These are phyloP conservation scores for Grosmannia serpens DNA, from an alignment of 2,329 filamentous ascomycete genomes.

Conservation along the genomic window DNA sequence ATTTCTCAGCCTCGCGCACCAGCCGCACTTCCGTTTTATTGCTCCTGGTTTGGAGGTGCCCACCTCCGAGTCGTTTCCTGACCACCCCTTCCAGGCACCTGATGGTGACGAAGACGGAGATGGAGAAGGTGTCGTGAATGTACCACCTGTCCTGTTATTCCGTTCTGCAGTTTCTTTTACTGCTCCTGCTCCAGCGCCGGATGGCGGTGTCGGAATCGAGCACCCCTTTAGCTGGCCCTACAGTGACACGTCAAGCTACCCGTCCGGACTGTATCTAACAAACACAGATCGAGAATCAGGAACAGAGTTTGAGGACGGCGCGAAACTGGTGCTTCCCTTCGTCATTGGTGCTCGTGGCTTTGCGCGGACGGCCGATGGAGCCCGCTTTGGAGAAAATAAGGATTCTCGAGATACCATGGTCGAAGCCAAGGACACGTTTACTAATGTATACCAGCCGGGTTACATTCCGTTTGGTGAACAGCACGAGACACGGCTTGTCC, in stretches of 20 bases:
- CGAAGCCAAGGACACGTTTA: background rate
- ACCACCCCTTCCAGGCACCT: background rate
- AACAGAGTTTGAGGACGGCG: background rate
- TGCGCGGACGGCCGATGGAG: background rate
- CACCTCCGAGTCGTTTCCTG: background rate
- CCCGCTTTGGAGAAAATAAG: background rate
- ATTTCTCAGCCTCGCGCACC: background rate
- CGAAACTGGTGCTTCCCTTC: background rate
- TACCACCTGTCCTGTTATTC: background rate
- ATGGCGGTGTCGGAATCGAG: background rate
- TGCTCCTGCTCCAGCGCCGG: background rate
- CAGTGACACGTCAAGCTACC: background rate
- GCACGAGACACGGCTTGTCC: background rate
- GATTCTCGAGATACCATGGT: background rate
- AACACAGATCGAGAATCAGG: background rate
- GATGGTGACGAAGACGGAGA: background rate
- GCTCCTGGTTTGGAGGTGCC: background rate
- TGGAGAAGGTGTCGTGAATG: background rate
- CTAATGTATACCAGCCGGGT: background rate
- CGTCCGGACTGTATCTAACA: background rate
- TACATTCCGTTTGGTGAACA: background rate
- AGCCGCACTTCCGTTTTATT: background rate
- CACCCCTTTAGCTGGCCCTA: background rate
- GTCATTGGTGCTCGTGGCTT: background rate
- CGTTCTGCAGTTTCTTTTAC: background rate